Percentiles rank a stretch among this genome's conserved stretches.
Conservation (phyloP, 441 rosid species). For the Gossypium lobatum region DNA sequence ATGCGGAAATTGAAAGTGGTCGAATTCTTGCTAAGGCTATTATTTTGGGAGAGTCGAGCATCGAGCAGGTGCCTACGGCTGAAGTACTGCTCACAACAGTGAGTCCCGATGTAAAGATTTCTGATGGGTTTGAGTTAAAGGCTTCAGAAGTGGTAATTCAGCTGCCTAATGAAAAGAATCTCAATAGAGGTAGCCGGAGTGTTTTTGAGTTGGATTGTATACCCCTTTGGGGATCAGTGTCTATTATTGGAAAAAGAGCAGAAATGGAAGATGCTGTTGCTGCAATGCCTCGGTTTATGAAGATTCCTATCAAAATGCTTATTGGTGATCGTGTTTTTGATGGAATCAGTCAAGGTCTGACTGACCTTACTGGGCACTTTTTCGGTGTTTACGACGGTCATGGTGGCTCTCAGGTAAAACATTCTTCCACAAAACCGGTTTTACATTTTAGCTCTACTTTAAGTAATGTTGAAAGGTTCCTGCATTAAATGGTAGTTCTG, state of each 20-base stretch:
- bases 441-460: not conserved
- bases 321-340: slow-evolving; percentile 45
- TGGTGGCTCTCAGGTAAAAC: slow-evolving; percentile 81
- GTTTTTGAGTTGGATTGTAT: slow-evolving; percentile 74
- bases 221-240: slow-evolving; percentile 81
- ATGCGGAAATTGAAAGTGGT: slow-evolving; percentile 38
- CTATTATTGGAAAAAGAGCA: slow-evolving; percentile 64
- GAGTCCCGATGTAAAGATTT: slow-evolving; percentile 34
- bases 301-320: slow-evolving; percentile 78
- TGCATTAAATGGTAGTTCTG: not conserved
- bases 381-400: slow-evolving; percentile 94
- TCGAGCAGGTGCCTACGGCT: slow-evolving; percentile 53
- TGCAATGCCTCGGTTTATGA: slow-evolving; percentile 52
- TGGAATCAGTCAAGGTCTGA: slow-evolving; percentile 56
- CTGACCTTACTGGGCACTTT: slow-evolving; percentile 65
- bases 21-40: slow-evolving; percentile 59
- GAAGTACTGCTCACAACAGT: slow-evolving; percentile 49
- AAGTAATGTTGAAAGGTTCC: not conserved
- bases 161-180: slow-evolving; percentile 44
- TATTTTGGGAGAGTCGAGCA: slow-evolving; percentile 51
- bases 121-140: slow-evolving; percentile 32
- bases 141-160: slow-evolving; percentile 61
- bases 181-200: slow-evolving; percentile 39
- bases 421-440: slow-evolving; percentile 8
- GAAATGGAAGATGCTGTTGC: slow-evolving; percentile 87